Evolutionary conservation across 2,329 filamentous ascomycete species (phyloP), one percentile per base, ranked within the genome.

Genomic region (Clonostachys rhizophaga): DNA sequence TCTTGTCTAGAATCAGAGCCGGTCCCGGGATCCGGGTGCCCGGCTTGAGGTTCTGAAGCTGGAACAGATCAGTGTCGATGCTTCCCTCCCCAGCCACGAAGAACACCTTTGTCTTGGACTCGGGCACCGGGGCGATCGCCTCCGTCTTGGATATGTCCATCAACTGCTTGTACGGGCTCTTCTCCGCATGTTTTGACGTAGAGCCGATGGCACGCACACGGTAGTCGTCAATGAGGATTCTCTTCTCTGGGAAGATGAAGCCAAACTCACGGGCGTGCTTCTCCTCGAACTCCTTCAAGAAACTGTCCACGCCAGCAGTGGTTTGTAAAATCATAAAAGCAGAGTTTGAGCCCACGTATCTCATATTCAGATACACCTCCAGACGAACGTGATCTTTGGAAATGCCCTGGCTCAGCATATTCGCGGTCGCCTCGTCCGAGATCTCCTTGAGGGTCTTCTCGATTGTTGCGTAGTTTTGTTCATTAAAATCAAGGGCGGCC

Each of bases 311-410:
- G 4, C 36, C 17, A 8, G 36, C 12, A 11, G 36, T 5, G 65
- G 61, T 11, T 61, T 64, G 5, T 70, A 55, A 13, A 13, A 78
- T 71, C 64, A 74, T 72, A 36, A 79, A 55, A 17, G 64, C 69
- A 1, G 71, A 74, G 44, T 76, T 71, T 3, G 71, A 75, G 3
- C 75, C 73, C 50, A 74, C 69, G 46, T 77, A 76, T 34, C 72
- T 65, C 52, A 77, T 61, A 44, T 72, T 72, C 5, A 78, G 58
- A 35, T 70, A 73, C n/a, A 61, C 56, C 6, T 63, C 58, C 18
- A 70, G 60, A 12, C 69, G 64, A 36, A 76, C 62, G 36, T 18
- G 14, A 11, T 39, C 14, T 18, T 39, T 18, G 14, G 36, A 39
- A 18, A 39, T n/a, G 11, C 36, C 36, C 36, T 39, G 36, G 14